Percentiles rank a stretch among this genome's conserved stretches.
Evolutionary conservation across 768 basidiomycete species (phyloP).

Genomic region (Leucocoprinus sp.): DNA sequence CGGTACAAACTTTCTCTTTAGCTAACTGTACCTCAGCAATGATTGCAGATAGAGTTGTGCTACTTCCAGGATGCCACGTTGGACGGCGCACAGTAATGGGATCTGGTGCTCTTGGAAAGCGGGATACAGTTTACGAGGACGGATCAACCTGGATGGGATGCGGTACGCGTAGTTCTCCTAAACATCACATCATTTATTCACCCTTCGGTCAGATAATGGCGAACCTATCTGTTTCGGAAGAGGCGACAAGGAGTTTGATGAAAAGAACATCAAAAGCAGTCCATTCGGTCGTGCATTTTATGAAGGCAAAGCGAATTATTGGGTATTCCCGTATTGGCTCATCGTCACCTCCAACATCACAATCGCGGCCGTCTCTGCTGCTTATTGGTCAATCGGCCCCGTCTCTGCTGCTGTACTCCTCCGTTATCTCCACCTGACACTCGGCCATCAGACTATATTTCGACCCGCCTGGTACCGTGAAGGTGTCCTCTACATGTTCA

Average conservation of each 20-base stretch:
- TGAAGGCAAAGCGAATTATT: conserved; percentile 29
- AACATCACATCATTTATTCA: neutral
- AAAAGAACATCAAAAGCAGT: conserved; percentile 25
- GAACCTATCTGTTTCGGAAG: conserved; percentile 30
- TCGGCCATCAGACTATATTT: conserved; percentile 25
- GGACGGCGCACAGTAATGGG: conserved; percentile 37
- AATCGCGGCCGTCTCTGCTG: conserved; percentile 28
- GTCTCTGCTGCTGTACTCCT: conserved; percentile 32
- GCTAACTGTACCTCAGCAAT: conserved; percentile 25
- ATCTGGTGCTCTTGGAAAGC: conserved; percentile 37
- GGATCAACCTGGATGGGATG: conserved; percentile 41
- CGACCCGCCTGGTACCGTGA: conserved; percentile 30
- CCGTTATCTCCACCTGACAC: conserved; percentile 24
- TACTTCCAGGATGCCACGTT: conserved; percentile 34
- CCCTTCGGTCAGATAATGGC: conserved; percentile 23
- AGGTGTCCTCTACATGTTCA: conserved; percentile 30
- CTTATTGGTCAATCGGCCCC: conserved; percentile 34
- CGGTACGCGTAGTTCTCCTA: conserved; percentile 19
- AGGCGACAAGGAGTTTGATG: conserved; percentile 15
- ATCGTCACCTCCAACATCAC: conserved; percentile 29
- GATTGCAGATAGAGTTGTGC: conserved; percentile 41
- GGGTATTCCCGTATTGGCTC: conserved; percentile 30
- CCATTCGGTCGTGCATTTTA: conserved; percentile 39
- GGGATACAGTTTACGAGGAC: conserved; percentile 31
- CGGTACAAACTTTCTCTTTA: neutral